phyloP scores from a whole-genome alignment of 164 flowering plant genomes.

The Euptelea pleiosperma region DNA sequence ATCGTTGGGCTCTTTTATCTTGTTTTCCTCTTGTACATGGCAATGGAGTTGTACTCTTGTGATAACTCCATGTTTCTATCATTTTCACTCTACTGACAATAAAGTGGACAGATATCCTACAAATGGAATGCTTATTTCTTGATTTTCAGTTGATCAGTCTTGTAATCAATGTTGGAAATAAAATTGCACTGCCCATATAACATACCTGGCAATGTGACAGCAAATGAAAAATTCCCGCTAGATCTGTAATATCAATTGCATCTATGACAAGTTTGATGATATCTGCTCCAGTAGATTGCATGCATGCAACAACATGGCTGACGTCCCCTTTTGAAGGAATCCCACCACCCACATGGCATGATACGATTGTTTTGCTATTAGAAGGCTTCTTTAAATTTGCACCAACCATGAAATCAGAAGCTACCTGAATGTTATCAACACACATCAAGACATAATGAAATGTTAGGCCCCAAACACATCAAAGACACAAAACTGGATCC shows the following conservation, averaged over 20 bases:
- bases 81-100: too few relatives aligned
- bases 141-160: too few relatives aligned
- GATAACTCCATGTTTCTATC: too few relatives aligned
- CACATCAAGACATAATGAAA: background rate
- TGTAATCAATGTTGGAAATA: too few relatives aligned
- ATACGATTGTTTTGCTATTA: conserved; percentile 33
- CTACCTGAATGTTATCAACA: conserved; percentile 32
- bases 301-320: conserved; percentile 29
- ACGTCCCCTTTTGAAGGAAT: conserved; percentile 42
- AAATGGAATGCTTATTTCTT: too few relatives aligned
- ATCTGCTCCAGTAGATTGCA: conserved; percentile 61
- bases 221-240: conserved; percentile 35
- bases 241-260: conserved; percentile 47
- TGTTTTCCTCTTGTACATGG: too few relatives aligned
- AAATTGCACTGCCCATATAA: background rate
- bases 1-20: too few relatives aligned
- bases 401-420: conserved; percentile 25
- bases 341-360: conserved; percentile 23
- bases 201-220: conserved; percentile 46
- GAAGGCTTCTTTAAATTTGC: conserved; percentile 11
- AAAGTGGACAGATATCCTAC: too few relatives aligned
- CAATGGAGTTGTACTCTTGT: too few relatives aligned
- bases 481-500: too few relatives aligned
- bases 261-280: conserved; percentile 43
- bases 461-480: background rate